A percentile compares a stretch with the other conserved stretches of the same genome.
These are phyloP conservation scores for Pestalotiopsis sp. DNA, from an alignment of 2,329 filamentous ascomycete species.

Conservation along the genomic window DNA sequence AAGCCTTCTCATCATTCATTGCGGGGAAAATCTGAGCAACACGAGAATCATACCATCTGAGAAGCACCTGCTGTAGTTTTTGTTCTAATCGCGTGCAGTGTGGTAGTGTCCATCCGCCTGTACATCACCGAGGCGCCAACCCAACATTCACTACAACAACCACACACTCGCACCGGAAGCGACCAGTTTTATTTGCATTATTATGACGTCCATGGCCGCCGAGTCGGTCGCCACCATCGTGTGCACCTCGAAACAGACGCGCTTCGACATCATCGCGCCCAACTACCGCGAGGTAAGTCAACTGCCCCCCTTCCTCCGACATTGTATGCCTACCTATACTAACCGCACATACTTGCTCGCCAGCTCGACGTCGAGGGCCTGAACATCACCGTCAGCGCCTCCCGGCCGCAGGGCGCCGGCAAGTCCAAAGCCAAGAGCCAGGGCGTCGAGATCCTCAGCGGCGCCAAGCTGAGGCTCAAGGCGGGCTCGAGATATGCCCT, in stretches of 20 bases:
- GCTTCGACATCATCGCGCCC: conserved; percentile 61
- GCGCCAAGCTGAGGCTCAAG: conserved; percentile 72
- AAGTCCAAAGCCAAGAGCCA: conserved; percentile 53
- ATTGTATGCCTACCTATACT: not conserved
- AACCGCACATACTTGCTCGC: not conserved
- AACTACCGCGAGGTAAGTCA: conserved; percentile 56
- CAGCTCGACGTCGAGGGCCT: conserved; percentile 74
- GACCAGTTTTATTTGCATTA: not conserved
- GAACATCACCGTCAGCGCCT: conserved; percentile 64
- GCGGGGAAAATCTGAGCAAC: no score
- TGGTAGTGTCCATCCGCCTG: no score
- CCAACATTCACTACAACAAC: not conserved
- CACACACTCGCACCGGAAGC: not conserved
- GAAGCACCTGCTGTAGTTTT: no score
- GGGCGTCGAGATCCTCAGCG: conserved; percentile 68
- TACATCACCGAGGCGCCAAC: no score
- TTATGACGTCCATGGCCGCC: conserved; percentile 48
- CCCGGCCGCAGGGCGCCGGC: conserved; percentile 35
- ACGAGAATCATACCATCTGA: no score
- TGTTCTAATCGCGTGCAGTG: no score
- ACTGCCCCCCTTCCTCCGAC: not conserved
- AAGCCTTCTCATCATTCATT: no score
- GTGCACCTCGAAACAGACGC: conserved; percentile 67
- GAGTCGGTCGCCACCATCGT: conserved; percentile 57
- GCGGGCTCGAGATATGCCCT: conserved; percentile 76